Evolutionary conservation across 2,329 filamentous ascomycete species (phyloP).

Genomic region (Fusarium heterosporum): DNA sequence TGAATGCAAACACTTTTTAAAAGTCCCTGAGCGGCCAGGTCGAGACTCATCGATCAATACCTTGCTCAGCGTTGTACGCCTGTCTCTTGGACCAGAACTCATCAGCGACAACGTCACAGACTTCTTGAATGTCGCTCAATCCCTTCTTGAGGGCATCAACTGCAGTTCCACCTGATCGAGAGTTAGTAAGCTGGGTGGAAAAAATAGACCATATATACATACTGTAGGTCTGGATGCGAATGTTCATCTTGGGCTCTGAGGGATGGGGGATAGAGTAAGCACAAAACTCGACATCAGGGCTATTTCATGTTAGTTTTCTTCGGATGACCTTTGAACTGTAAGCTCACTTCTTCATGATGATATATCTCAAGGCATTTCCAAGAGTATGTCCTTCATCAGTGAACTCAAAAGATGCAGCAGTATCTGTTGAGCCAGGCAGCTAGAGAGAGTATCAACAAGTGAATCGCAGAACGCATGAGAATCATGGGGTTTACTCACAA

Average conservation of each 20-base stretch:
- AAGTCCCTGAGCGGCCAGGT: conserved; percentile 5
- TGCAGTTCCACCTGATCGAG: conserved; percentile 76
- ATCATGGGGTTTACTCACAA: conserved; percentile 59
- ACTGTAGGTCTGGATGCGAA: conserved; percentile 98
- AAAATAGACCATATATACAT: conserved; percentile 51
- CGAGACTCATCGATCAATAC: conserved; percentile 48
- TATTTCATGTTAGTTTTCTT: conserved; percentile 54
- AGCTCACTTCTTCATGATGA: conserved; percentile 96
- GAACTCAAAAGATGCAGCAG: conserved; percentile 95
- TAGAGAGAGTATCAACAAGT: conserved; percentile 53
- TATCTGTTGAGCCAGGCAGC: conserved; percentile 87
- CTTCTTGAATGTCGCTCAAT: conserved; percentile 85
- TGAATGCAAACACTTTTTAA: conserved; percentile 38
- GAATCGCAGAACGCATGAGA: background rate
- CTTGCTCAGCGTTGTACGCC: conserved; percentile 52
- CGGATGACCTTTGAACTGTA: background rate
- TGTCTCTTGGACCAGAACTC: conserved; percentile 77
- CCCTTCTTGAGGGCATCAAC: conserved; percentile 92
- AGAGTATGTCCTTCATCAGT: conserved; percentile 94
- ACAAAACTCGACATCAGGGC: conserved; percentile 96
- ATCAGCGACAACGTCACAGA: conserved; percentile 93
- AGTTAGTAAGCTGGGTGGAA: conserved; percentile 5
- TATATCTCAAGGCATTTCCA: conserved; percentile 91
- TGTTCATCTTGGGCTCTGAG: conserved; percentile 95
- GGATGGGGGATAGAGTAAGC: conserved; percentile 98